Conservation (phyloP, 306 rosid genomes). For the Acmispon strigosus region DNA sequence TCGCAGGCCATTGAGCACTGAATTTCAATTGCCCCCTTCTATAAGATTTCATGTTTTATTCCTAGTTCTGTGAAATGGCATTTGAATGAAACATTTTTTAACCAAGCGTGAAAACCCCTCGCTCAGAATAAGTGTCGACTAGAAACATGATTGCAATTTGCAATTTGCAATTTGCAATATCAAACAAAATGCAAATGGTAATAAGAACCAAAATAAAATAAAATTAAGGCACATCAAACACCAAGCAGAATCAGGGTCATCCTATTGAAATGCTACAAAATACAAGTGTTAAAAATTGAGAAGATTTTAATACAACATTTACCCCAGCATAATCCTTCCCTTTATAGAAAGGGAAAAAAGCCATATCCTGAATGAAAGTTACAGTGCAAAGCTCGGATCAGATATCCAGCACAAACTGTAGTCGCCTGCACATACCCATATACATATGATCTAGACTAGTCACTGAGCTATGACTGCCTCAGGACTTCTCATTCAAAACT, state of each 20-base stretch:
- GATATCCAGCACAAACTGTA: neutral
- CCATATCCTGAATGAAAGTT: neutral
- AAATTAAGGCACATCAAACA: neutral
- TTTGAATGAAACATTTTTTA: neutral
- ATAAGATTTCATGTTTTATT: too few species aligned
- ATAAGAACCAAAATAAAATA: neutral
- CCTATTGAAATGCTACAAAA: neutral
- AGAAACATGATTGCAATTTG: too few species aligned
- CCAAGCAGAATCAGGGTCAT: neutral
- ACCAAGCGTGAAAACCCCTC: neutral
- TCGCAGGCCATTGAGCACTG: neutral
- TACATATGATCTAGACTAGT: neutral
- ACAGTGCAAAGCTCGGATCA: neutral
- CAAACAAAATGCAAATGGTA: neutral
- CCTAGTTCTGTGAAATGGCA: neutral
- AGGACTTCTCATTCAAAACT: slow-evolving; percentile 39
- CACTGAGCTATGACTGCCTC: neutral
- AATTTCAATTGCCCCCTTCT: neutral
- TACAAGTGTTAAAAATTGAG: neutral
- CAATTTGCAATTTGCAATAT: neutral
- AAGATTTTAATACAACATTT: neutral
- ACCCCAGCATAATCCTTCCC: neutral
- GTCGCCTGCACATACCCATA: too few species aligned
- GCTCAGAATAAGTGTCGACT: too few species aligned
- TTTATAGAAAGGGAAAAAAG: neutral